Conservation (phyloP, 768 basidiomycete genomes). For the Hydnomerulius pinastri region DNA sequence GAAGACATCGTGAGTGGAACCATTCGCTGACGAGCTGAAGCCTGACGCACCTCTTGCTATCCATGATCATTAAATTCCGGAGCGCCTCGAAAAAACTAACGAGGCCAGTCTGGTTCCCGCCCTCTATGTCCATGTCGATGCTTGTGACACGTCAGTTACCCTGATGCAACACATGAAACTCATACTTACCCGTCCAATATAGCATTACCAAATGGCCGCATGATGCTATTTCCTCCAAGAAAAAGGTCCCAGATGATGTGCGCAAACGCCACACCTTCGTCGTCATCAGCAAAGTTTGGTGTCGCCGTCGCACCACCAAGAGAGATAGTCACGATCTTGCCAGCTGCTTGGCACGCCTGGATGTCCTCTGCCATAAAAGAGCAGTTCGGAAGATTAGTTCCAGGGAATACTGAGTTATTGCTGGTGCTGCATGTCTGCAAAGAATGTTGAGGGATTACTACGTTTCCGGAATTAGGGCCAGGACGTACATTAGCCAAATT, state of each 20-base stretch:
- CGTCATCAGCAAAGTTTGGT: conserved; percentile 58
- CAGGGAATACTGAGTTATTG: conserved; percentile 58
- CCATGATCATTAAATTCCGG: conserved; percentile 27
- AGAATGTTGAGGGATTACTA: too few species aligned
- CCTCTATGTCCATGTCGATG: conserved; percentile 53
- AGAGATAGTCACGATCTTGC: conserved; percentile 60
- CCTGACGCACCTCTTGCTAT: conserved; percentile 26
- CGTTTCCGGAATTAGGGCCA: neutral
- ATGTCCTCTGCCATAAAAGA: conserved; percentile 61
- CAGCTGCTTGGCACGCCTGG: conserved; percentile 61
- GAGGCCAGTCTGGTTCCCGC: conserved; percentile 35
- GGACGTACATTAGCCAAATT: conserved; percentile 57
- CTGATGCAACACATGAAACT: neutral
- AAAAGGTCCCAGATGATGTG: conserved; percentile 70
- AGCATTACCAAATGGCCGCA: conserved; percentile 70
- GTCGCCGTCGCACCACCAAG: conserved; percentile 65
- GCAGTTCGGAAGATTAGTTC: conserved; percentile 65
- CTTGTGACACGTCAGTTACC: neutral
- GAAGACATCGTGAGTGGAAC: neutral
- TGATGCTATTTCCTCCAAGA: conserved; percentile 60
- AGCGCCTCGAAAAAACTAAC: conserved; percentile 30
- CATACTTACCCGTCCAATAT: conserved; percentile 65
- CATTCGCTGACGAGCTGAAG: neutral
- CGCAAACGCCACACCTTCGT: conserved; percentile 59
- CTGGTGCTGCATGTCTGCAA: conserved; percentile 61